These are phyloP conservation scores for Fusarium robinianum DNA, from an alignment of 2,329 filamentous ascomycete genomes.

Conservation along the genomic window DNA sequence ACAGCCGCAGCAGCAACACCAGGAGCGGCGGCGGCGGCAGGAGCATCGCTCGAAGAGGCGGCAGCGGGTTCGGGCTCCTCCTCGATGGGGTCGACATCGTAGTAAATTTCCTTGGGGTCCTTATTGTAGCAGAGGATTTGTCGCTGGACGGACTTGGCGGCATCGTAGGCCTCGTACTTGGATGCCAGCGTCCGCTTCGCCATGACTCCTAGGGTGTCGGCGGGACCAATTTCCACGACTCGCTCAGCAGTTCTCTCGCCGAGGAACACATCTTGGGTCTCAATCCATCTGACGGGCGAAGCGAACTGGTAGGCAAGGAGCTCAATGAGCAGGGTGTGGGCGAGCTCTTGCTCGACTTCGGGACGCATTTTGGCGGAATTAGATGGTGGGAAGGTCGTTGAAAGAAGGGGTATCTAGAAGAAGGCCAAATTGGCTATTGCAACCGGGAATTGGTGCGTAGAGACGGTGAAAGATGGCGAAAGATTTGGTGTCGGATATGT, in stretches of 20 bases:
- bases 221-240: conserved; percentile 96
- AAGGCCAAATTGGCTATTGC: conserved; percentile 35
- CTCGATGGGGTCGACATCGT: conserved; percentile 93
- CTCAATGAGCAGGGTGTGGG: conserved; percentile 97
- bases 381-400: conserved; percentile 32
- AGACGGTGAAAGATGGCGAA: conserved; percentile 27
- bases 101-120: conserved; percentile 99
- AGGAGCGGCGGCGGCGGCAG: conserved; percentile 58
- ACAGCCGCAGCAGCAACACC: conserved; percentile 60
- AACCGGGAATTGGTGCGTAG: conserved; percentile 33
- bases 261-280: conserved; percentile 99
- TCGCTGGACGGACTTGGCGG: conserved; percentile 91
- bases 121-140: conserved; percentile 99
- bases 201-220: conserved; percentile 97
- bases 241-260: conserved; percentile 94
- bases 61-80: conserved; percentile 76
- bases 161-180: conserved; percentile 99
- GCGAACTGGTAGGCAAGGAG: conserved; percentile 99
- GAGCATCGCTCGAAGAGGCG: conserved; percentile 52
- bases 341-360: conserved; percentile 98
- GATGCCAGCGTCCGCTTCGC: conserved; percentile 92
- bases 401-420: conserved; percentile 40
- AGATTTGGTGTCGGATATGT: conserved; percentile 32
- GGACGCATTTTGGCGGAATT: conserved; percentile 76
- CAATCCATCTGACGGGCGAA: conserved; percentile 98